Percentiles rank a stretch among this genome's conserved stretches.
Conservation (phyloP, 2,329 filamentous ascomycete species). For the Ceratocystis destructans region DNA sequence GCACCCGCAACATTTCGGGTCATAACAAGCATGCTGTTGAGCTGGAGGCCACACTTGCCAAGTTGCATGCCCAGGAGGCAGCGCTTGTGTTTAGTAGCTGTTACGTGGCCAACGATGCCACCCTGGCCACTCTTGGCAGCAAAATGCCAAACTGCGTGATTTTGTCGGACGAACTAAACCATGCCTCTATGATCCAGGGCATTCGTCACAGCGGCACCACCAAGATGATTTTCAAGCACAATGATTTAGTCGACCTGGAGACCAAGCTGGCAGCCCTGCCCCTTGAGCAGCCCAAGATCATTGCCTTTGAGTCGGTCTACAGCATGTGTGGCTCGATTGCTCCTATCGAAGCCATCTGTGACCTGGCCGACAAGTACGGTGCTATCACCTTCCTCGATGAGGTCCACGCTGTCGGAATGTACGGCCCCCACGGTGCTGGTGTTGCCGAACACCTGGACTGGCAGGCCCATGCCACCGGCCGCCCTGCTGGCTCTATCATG, state of each 20-base stretch:
- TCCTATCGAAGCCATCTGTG: slow-evolving; percentile 89
- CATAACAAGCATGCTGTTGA: slow-evolving; percentile 90
- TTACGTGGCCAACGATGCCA: slow-evolving; percentile 97
- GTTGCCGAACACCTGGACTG: slow-evolving; percentile 96
- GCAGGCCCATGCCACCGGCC: slow-evolving; percentile 64
- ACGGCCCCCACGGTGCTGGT: slow-evolving; percentile 86
- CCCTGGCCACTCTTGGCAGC: slow-evolving; percentile 87
- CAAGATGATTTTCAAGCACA: slow-evolving; percentile 98
- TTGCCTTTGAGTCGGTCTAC: slow-evolving; percentile 97
- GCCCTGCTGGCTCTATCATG: slow-evolving; percentile 71
- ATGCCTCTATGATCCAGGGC: slow-evolving; percentile 98
- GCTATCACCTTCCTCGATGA: slow-evolving; percentile 96
- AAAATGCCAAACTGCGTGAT: slow-evolving; percentile 95
- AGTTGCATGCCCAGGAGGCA: slow-evolving; percentile 80
- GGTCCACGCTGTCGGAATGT: slow-evolving; percentile 98
- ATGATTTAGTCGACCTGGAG: slow-evolving; percentile 86
- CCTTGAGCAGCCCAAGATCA: slow-evolving; percentile 81
- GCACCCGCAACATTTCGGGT: slow-evolving; percentile 93
- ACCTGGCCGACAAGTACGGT: slow-evolving; percentile 93
- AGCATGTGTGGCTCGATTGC: slow-evolving; percentile 98
- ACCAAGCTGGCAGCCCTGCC: slow-evolving; percentile 81
- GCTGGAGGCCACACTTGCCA: slow-evolving; percentile 68
- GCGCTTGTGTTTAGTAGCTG: slow-evolving; percentile 94
- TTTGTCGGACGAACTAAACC: slow-evolving; percentile 92
- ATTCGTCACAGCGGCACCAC: slow-evolving; percentile 94